These are phyloP conservation scores for Forsythia viridissima DNA, from an alignment of 257 asterid species.

Conservation along the genomic window DNA sequence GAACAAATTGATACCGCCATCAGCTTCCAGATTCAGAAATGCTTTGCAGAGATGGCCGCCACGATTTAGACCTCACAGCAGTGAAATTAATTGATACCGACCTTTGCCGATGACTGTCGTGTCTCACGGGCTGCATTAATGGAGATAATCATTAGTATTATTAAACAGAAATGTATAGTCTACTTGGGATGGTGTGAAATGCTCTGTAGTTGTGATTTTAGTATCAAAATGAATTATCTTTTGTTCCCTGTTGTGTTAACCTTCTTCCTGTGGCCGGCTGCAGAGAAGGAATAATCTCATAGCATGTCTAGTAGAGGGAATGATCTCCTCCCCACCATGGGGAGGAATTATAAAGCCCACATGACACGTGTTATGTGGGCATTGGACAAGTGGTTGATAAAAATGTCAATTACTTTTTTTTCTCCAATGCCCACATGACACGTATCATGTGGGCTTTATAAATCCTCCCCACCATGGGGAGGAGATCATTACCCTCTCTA, in stretches of 20 bases:
- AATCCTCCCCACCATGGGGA: too few relatives aligned
- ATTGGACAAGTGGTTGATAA: too few relatives aligned
- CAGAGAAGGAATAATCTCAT: neutral
- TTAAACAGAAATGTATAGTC: neutral
- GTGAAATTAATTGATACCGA: slow-evolving; percentile 25
- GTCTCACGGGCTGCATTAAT: slow-evolving; percentile 30
- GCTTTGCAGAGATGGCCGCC: slow-evolving; percentile 50
- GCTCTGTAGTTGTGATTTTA: neutral
- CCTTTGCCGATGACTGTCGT: slow-evolving; percentile 32
- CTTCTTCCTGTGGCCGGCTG: neutral
- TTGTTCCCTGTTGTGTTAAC: neutral
- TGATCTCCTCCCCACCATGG: too few relatives aligned
- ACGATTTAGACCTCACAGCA: slow-evolving; percentile 37
- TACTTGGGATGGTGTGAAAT: neutral
- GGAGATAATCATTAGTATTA: neutral
- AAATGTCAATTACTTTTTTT: too few relatives aligned
- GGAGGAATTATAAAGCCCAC: too few relatives aligned
- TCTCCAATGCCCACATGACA: too few relatives aligned
- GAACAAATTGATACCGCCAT: slow-evolving; percentile 5
- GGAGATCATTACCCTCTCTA: too few relatives aligned
- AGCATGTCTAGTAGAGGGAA: neutral
- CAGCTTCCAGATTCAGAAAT: slow-evolving; percentile 43
- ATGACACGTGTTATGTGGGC: too few relatives aligned
- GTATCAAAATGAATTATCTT: neutral
- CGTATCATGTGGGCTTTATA: too few relatives aligned